These are phyloP conservation scores for Lipomyces orientalis DNA, from an alignment of 805 yeast genomes.

Conservation along the genomic window DNA sequence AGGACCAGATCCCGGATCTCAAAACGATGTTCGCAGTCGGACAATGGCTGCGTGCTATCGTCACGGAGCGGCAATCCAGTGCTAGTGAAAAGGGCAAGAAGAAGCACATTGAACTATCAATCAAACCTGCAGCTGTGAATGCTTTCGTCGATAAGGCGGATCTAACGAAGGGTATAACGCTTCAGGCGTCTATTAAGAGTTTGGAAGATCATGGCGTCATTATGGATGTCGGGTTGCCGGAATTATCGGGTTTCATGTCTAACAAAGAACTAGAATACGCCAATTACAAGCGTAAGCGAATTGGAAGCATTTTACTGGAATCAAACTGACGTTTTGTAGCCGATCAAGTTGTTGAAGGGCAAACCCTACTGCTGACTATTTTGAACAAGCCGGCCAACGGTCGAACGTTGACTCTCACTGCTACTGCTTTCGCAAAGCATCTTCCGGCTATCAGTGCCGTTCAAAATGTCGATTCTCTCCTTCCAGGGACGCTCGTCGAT, in stretches of 20 bases:
- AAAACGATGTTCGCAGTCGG: constrained; percentile 66
- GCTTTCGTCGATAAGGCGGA: constrained; percentile 66
- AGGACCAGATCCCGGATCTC: constrained; percentile 59
- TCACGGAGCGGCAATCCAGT: constrained; percentile 59
- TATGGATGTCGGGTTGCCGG: constrained; percentile 67
- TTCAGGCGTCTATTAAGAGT: constrained; percentile 80
- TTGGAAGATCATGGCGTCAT: constrained; percentile 92
- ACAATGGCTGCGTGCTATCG: constrained; percentile 84
- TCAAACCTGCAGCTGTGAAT: constrained; percentile 79
- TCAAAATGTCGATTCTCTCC: constrained; percentile 61
- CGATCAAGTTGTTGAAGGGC: constrained; percentile 59
- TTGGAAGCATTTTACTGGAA: neutral
- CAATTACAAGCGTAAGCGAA: constrained; percentile 41
- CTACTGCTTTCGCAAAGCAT: constrained; percentile 55
- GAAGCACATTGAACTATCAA: constrained; percentile 70
- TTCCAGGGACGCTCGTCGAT: constrained; percentile 85
- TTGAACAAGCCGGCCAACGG: constrained; percentile 53
- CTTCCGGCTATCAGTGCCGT: constrained; percentile 63
- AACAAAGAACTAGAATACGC: constrained; percentile 62
- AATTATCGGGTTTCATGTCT: constrained; percentile 72
- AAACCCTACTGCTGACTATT: constrained; percentile 69
- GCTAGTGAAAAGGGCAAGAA: constrained; percentile 50
- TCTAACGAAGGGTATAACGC: constrained; percentile 59
- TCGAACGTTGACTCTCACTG: constrained; percentile 64
- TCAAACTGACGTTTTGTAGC: constrained; percentile 26